Conservation (phyloP, 495 filamentous ascomycete genomes). For the Lophiotrema nucula region DNA sequence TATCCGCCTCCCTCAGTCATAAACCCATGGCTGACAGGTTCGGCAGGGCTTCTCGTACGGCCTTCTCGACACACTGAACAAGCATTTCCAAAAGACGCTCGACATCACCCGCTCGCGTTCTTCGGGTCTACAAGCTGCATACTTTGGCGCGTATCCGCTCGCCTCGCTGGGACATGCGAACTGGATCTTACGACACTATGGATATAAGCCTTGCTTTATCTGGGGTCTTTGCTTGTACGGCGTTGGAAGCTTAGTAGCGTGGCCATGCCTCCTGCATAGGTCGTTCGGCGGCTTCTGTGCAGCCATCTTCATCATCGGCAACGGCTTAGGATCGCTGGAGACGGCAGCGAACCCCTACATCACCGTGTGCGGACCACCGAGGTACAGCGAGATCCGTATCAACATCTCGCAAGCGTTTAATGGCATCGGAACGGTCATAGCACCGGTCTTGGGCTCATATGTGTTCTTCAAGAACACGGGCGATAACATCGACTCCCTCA, state of each 20-base stretch:
- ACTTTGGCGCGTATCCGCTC: constrained; percentile 59
- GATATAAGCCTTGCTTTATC: constrained; percentile 40
- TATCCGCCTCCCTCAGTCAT: background rate
- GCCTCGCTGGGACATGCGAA: constrained; percentile 62
- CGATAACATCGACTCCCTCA: constrained; percentile 51
- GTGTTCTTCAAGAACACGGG: constrained; percentile 60
- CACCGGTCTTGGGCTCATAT: constrained; percentile 63
- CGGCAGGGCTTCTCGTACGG: constrained; percentile 75
- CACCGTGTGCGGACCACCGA: constrained; percentile 53
- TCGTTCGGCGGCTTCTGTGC: constrained; percentile 62
- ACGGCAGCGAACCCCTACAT: constrained; percentile 59
- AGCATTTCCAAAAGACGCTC: constrained; percentile 57
- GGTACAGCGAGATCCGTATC: constrained; percentile 58
- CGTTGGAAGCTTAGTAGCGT: constrained; percentile 53
- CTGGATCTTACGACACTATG: constrained; percentile 41
- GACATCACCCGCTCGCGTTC: constrained; percentile 52
- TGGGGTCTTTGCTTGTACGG: constrained; percentile 40
- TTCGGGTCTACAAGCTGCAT: constrained; percentile 56
- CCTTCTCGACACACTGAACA: constrained; percentile 73
- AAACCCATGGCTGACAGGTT: background rate
- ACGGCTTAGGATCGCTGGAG: constrained; percentile 54
- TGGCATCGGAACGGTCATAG: constrained; percentile 64
- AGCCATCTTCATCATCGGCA: constrained; percentile 59
- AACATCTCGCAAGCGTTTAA: constrained; percentile 69
- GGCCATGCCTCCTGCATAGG: constrained; percentile 53